A percentile compares a stretch with the other conserved stretches of the same genome.
phyloP scores from a whole-genome alignment of 176 grass and related monocot genomes.

The Aegilops sharonensis region DNA sequence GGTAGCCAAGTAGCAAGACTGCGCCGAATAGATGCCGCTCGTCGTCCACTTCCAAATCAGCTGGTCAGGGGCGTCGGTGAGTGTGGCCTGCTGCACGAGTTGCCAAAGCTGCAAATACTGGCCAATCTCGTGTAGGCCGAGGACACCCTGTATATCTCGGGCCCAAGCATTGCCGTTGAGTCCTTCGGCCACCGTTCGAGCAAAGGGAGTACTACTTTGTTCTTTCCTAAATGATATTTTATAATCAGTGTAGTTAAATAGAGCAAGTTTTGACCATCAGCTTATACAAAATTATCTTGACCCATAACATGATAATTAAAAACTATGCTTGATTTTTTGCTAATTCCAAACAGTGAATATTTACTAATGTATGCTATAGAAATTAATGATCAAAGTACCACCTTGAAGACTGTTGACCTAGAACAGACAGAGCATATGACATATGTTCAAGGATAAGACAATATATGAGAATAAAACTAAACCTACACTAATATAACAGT shows the following conservation, averaged over 20 bases:
- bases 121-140: too few species aligned
- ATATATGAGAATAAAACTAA: conserved; percentile 8
- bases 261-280: neutral
- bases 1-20: too few species aligned
- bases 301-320: neutral
- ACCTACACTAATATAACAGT: conserved; percentile 3
- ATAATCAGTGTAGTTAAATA: neutral
- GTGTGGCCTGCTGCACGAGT: too few species aligned
- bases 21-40: too few species aligned
- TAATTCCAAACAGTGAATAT: neutral
- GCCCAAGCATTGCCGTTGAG: too few species aligned
- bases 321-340: neutral
- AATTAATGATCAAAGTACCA: neutral
- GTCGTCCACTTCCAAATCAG: too few species aligned
- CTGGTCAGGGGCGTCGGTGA: too few species aligned
- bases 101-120: too few species aligned
- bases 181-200: too few species aligned
- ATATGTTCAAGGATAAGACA: neutral
- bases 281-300: neutral
- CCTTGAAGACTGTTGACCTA: neutral
- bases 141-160: too few species aligned
- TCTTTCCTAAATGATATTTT: neutral
- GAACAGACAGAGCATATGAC: neutral
- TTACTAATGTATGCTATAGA: neutral
- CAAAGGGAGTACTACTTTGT: neutral